Conservation (phyloP, 2,329 filamentous ascomycete species). For the Chalaropsis ovoidea region DNA sequence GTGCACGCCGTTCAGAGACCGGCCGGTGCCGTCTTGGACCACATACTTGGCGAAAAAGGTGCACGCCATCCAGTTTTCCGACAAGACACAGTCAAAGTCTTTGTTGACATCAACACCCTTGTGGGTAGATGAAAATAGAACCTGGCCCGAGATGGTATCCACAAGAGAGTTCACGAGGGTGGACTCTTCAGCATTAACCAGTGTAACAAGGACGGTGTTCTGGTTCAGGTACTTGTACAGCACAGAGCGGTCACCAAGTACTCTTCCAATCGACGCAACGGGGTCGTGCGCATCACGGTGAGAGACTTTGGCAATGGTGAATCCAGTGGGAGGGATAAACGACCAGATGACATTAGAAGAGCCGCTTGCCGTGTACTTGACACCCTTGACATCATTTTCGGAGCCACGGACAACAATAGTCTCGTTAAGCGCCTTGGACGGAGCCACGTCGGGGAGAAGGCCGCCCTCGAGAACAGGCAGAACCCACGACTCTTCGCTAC, state of each 20-base stretch:
- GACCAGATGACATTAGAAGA: conserved; percentile 52
- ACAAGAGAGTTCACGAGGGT: conserved; percentile 66
- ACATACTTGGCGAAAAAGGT: conserved; percentile 59
- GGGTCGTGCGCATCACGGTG: conserved; percentile 67
- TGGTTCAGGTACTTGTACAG: conserved; percentile 95
- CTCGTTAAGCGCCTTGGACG: conserved; percentile 41
- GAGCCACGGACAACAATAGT: conserved; percentile 45
- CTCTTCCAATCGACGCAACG: conserved; percentile 87
- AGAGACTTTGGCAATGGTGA: conserved; percentile 59
- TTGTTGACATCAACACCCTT: conserved; percentile 62
- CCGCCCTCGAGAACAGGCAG: conserved; percentile 45
- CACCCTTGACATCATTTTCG: conserved; percentile 44
- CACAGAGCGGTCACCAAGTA: conserved; percentile 83
- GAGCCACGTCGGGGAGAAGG: conserved; percentile 39
- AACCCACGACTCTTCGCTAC: conserved; percentile 43
- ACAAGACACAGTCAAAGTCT: conserved; percentile 64
- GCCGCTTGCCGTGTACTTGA: conserved; percentile 41
- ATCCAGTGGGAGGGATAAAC: conserved; percentile 55
- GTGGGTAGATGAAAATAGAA: conserved; percentile 63
- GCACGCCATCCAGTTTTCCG: conserved; percentile 94
- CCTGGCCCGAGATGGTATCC: conserved; percentile 73
- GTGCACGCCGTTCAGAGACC: conserved; percentile 71
- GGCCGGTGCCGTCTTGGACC: conserved; percentile 41
- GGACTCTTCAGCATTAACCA: conserved; percentile 48
- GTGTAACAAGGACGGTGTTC: conserved; percentile 68